phyloP scores from a whole-genome alignment of 768 basidiomycete species.

The Leccinum obscurum region DNA sequence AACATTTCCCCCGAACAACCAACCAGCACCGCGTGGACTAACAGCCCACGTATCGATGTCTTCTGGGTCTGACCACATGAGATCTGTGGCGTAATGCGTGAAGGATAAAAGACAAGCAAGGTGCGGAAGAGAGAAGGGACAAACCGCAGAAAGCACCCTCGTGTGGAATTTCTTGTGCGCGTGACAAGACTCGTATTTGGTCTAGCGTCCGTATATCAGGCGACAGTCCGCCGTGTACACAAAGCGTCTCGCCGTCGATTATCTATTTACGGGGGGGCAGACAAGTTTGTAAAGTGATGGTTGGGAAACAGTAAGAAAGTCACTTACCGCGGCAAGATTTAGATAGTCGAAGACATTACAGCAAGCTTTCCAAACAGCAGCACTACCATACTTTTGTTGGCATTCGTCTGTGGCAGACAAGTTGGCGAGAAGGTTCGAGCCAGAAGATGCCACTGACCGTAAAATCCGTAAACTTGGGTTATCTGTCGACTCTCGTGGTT shows the following conservation, averaged over 20 bases:
- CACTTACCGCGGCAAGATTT: constrained; percentile 85
- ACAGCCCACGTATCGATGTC: constrained; percentile 97
- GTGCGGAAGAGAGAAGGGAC: constrained; percentile 17
- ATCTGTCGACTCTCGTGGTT: constrained; percentile 98
- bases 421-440: background rate
- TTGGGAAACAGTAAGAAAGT: background rate
- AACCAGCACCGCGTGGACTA: constrained; percentile 94
- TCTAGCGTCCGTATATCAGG: constrained; percentile 95
- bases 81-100: constrained; percentile 47
- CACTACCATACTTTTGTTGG: constrained; percentile 95
- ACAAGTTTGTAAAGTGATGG: background rate
- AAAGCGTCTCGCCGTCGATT: constrained; percentile 89
- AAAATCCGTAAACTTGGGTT: constrained; percentile 98
- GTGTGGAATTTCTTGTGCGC: constrained; percentile 98
- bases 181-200: constrained; percentile 87
- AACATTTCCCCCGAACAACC: constrained; percentile 87
- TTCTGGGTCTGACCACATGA: constrained; percentile 99
- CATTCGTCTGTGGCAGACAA: constrained; percentile 71
- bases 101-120: background rate
- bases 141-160: constrained; percentile 96
- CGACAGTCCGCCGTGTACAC: constrained; percentile 94
- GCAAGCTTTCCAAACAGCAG: constrained; percentile 96
- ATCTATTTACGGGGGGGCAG: constrained; percentile 52
- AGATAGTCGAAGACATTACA: constrained; percentile 96
- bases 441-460: constrained; percentile 52